Base-by-base conservation (phyloP, 2,329 filamentous ascomycete species). In the Ploettnerulaceae sp. region DNA sequence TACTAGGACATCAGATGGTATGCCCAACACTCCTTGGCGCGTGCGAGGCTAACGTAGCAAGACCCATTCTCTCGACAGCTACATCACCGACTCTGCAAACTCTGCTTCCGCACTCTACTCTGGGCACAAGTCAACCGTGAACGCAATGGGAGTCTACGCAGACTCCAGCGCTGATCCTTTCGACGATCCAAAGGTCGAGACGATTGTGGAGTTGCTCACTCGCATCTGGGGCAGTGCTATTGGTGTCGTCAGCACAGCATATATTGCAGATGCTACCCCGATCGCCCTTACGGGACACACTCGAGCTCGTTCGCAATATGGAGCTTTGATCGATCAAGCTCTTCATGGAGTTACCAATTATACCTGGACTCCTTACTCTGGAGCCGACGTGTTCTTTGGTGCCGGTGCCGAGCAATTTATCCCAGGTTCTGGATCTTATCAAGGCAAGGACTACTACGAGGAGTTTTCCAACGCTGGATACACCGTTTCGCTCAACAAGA, bases 51-150 rank as follows among this genome's bases (percentile, higher is more conserved):
- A 11, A 47, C 37, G 8, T 14, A 29, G 17, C 5, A 8, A 69
- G 76, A 90, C 87, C 8, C 86, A 91, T 67, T 90, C 86, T 1
- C 79, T 93, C 61, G 86, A 91, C 69, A 81, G 74, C 39, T 91
- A 86, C 73, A 91, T 93, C 63, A 93, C 87, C 28, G 87, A 93
- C 66, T 88, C 83, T 51, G 88, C 88, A 67, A 93, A 93, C 69
- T 89, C 84, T 4, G 87, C 87, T 3, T 87, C 84, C 33, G 85
- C 87, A 12, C 72, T 93, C 14, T 93, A 91, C 70, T 81, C 78
- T 18, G 88, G 88, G 25, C 87, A 93, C 71, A 93, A 93, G 74
- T 84, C 79, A 60, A 85, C 81, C 0, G 86, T 91, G 55, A 90
- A 93, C 61, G 84, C 85, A 21, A 77, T 93, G 67, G 85, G 75